Conservation (phyloP, 1,284 basidiomycete genomes). For the Moesziomyces sp. region DNA sequence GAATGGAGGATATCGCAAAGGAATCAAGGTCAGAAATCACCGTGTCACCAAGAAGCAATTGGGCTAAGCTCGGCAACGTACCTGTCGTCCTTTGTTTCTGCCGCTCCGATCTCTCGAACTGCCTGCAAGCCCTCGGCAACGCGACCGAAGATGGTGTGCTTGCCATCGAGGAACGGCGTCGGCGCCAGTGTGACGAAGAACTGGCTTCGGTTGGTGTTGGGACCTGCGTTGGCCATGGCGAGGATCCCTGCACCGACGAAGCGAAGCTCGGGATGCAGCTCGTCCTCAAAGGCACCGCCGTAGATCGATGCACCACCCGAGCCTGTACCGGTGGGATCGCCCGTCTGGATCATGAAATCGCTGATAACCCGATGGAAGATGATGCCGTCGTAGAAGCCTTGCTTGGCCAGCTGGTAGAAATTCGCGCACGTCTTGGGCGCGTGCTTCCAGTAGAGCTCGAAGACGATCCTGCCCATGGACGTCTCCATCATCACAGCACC, state of each 20-base stretch:
- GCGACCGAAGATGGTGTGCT: conserved; percentile 74
- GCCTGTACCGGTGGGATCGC: conserved; percentile 95
- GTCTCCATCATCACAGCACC: conserved; percentile 60
- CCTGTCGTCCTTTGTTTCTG: conserved; percentile 46
- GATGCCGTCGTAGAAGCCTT: conserved; percentile 70
- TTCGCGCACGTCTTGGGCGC: conserved; percentile 61
- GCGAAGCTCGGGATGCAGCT: conserved; percentile 82
- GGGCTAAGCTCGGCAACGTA: conserved; percentile 7
- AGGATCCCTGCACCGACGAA: conserved; percentile 96
- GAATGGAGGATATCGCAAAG: neutral
- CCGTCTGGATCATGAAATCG: conserved; percentile 99
- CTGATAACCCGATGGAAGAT: conserved; percentile 98
- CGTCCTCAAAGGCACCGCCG: conserved; percentile 84
- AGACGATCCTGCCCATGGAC: conserved; percentile 55
- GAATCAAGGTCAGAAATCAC: neutral
- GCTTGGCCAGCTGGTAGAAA: conserved; percentile 61
- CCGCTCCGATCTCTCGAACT: conserved; percentile 66
- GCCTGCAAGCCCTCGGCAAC: conserved; percentile 72
- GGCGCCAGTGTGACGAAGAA: conserved; percentile 98
- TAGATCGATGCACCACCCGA: conserved; percentile 80
- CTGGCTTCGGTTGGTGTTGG: conserved; percentile 91
- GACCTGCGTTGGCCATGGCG: conserved; percentile 97
- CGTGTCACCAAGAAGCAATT: neutral
- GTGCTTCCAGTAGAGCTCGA: conserved; percentile 64
- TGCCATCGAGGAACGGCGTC: conserved; percentile 84